Percentiles rank a stretch among this genome's conserved stretches.
Evolutionary conservation across 2,329 filamentous ascomycete species (phyloP).

Genomic region (Emydomyces testavorans): DNA sequence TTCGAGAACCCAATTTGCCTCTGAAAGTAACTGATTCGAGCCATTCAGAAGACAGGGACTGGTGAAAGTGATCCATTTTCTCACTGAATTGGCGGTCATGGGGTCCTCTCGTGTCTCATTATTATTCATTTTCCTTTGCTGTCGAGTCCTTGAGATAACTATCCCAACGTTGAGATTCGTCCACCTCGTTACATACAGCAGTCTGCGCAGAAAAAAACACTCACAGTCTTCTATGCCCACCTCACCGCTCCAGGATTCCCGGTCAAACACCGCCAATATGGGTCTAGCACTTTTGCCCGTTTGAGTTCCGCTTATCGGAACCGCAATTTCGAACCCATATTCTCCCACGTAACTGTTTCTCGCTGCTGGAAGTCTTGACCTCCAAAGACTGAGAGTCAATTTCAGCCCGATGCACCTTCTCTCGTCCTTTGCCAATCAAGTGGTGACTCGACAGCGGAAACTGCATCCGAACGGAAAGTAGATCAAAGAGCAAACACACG

Average conservation of each 20-base stretch:
- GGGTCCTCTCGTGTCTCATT: background rate
- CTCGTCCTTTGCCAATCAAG: constrained; percentile 6
- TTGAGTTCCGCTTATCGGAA: constrained; percentile 4
- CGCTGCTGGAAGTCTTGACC: background rate
- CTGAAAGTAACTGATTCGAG: background rate
- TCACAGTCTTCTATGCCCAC: no score
- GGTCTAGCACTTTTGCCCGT: background rate
- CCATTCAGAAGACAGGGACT: no score
- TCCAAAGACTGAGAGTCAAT: background rate
- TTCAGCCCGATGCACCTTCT: constrained; percentile 9
- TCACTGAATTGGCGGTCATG: no score
- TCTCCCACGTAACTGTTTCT: constrained; percentile 7
- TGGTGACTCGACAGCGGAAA: background rate
- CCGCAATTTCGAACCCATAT: constrained; percentile 4
- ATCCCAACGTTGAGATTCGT: background rate
- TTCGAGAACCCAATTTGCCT: constrained; percentile 5
- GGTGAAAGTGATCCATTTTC: no score
- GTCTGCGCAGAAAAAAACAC: no score
- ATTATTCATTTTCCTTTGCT: background rate
- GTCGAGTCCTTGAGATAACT: background rate
- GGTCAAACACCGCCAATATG: constrained; percentile 4
- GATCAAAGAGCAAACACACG: constrained; percentile 9
- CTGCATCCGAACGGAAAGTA: background rate
- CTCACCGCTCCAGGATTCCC: background rate
- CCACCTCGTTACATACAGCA: no score